Evolutionary conservation across 2,329 filamentous ascomycete genomes (phyloP).

Genomic region (Lasiodiplodia hormozganensis): DNA sequence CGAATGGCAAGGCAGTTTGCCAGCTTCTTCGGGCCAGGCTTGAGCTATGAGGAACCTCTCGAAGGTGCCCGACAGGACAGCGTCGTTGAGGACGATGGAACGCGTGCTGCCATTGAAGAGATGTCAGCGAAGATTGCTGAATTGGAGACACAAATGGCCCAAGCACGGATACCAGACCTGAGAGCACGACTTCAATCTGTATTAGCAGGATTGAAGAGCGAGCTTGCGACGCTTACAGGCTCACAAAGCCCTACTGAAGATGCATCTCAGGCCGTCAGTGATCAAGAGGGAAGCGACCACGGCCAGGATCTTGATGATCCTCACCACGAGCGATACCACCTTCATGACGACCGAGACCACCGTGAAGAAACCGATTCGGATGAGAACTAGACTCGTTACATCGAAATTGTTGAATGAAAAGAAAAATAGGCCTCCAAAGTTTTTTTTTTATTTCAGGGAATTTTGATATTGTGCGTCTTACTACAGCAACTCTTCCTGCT

Average conservation of each 20-base stretch:
- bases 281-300: not conserved
- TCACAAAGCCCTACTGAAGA: not conserved
- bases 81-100: slow-evolving; percentile 42
- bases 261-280: slow-evolving; percentile 20
- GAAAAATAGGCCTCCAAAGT: no score
- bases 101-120: slow-evolving; percentile 39
- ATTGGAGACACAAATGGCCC: slow-evolving; percentile 43
- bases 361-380: not conserved
- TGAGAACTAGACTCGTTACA: not conserved
- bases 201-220: slow-evolving; percentile 40
- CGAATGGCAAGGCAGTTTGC: slow-evolving; percentile 62
- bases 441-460: not conserved
- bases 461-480: not conserved
- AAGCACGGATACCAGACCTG: slow-evolving; percentile 45
- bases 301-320: not conserved
- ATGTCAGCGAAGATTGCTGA: slow-evolving; percentile 43
- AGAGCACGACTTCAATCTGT: slow-evolving; percentile 41
- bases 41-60: slow-evolving; percentile 47
- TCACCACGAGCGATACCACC: not conserved
- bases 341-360: not conserved
- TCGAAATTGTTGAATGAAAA: not conserved
- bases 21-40: slow-evolving; percentile 53
- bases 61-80: slow-evolving; percentile 48
- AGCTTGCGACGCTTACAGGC: slow-evolving; percentile 36
- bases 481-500: no score